A percentile compares a stretch with the other conserved stretches of the same genome.
phyloP scores from a whole-genome alignment of 805 yeast species.

The Clavispora carvajalis region DNA sequence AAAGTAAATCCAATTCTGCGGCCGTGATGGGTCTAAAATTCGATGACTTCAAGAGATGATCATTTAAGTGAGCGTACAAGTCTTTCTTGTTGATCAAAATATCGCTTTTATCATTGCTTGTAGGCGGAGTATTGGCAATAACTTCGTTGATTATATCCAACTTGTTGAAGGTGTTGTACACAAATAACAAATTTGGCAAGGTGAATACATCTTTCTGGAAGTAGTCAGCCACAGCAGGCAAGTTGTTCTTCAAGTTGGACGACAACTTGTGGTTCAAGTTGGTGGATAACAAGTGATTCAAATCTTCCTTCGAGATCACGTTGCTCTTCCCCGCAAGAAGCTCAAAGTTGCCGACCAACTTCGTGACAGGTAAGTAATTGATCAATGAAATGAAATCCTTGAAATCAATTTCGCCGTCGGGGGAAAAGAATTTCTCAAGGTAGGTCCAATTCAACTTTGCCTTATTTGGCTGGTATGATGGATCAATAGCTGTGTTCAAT shows the following conservation, averaged over 20 bases:
- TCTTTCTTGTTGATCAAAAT: slow-evolving; percentile 37
- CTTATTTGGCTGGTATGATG: slow-evolving; percentile 36
- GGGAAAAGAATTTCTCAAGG: slow-evolving; percentile 36
- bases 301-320: slow-evolving; percentile 25
- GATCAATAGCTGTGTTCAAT: slow-evolving; percentile 38
- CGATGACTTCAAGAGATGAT: slow-evolving; percentile 38
- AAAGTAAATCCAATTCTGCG: slow-evolving; percentile 36
- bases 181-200: slow-evolving; percentile 34
- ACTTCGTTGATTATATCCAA: slow-evolving; percentile 42
- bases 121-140: slow-evolving; percentile 42
- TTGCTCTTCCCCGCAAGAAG: slow-evolving; percentile 29
- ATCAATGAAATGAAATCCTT: slow-evolving; percentile 36
- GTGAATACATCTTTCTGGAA: slow-evolving; percentile 29
- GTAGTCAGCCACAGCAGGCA: slow-evolving; percentile 30
- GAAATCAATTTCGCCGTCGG: slow-evolving; percentile 33
- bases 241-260: slow-evolving; percentile 30
- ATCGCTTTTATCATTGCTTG: slow-evolving; percentile 35
- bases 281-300: slow-evolving; percentile 28
- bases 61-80: slow-evolving; percentile 38
- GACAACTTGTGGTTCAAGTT: slow-evolving; percentile 40
- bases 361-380: slow-evolving; percentile 41
- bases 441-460: slow-evolving; percentile 40
- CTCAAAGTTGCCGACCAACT: slow-evolving; percentile 40
- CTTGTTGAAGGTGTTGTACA: slow-evolving; percentile 37
- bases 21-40: slow-evolving; percentile 39